These are phyloP conservation scores for Entomortierella lignicola DNA, from an alignment of 192 early-diverging fungal genomes.

Conservation along the genomic window DNA sequence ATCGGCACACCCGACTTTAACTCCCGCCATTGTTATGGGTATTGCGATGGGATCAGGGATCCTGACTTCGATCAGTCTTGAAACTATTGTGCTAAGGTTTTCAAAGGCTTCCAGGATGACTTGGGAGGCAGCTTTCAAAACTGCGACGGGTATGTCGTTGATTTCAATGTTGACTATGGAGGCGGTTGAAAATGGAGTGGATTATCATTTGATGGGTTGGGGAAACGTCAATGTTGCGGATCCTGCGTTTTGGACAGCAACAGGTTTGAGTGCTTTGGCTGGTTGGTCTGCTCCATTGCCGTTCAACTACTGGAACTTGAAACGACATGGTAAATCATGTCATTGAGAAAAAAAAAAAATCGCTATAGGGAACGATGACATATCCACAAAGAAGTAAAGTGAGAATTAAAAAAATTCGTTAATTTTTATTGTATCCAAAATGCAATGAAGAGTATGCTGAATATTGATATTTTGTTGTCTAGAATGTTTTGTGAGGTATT, in stretches of 20 bases:
- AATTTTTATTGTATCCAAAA: too few relatives aligned
- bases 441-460: background rate
- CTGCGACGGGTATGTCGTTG: slow-evolving; percentile 68
- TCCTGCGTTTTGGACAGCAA: slow-evolving; percentile 61
- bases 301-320: slow-evolving; percentile 67
- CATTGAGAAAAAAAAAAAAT: too few relatives aligned
- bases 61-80: slow-evolving; percentile 60
- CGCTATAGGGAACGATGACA: too few relatives aligned
- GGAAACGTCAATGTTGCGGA: slow-evolving; percentile 56
- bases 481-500: too few relatives aligned
- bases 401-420: too few relatives aligned
- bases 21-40: slow-evolving; percentile 55
- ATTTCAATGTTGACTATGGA: slow-evolving; percentile 70
- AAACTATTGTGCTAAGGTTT: slow-evolving; percentile 56
- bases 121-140: slow-evolving; percentile 56
- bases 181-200: slow-evolving; percentile 62
- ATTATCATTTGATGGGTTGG: slow-evolving; percentile 64
- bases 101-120: slow-evolving; percentile 34
- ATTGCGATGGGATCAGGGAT: slow-evolving; percentile 62
- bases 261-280: slow-evolving; percentile 44
- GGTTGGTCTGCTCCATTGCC: slow-evolving; percentile 65
- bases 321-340: slow-evolving; percentile 62
- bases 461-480: background rate
- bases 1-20: slow-evolving; percentile 51
- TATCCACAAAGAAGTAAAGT: too few relatives aligned